phyloP scores from a whole-genome alignment of 306 rosid species.

The Trifolium dubium region DNA sequence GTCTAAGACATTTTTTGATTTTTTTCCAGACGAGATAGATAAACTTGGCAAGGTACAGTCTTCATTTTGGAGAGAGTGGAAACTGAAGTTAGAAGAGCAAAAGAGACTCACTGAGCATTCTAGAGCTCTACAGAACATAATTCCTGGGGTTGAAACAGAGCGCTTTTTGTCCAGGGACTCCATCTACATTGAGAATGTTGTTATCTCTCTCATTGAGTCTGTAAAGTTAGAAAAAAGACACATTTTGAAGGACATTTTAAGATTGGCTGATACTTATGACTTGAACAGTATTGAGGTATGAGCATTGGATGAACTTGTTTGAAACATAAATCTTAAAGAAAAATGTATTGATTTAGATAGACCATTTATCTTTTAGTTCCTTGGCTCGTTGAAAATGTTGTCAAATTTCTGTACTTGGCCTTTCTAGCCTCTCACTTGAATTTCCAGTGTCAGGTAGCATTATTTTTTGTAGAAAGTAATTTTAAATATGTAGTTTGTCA shows the following conservation, averaged over 20 bases:
- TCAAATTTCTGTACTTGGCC: conserved; percentile 22
- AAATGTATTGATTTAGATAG: neutral
- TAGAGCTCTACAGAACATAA: conserved; percentile 73
- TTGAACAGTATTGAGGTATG: conserved; percentile 78
- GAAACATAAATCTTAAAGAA: conserved; percentile 26
- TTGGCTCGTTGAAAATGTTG: conserved; percentile 23
- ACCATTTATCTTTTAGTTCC: conserved; percentile 30
- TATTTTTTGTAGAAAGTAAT: conserved; percentile 22
- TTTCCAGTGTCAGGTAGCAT: conserved; percentile 31
- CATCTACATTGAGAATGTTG: conserved; percentile 67
- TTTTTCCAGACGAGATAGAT: conserved; percentile 67
- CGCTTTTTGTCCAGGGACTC: conserved; percentile 86
- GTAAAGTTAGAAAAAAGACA: conserved; percentile 74
- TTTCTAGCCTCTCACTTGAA: conserved; percentile 18
- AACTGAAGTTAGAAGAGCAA: conserved; percentile 85
- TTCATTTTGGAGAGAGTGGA: conserved; percentile 98
- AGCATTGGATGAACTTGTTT: conserved; percentile 35
- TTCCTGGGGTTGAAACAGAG: conserved; percentile 89
- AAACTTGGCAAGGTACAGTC: conserved; percentile 82
- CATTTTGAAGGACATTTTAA: conserved; percentile 76
- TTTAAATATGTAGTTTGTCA: conserved; percentile 28
- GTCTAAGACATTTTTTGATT: conserved; percentile 12
- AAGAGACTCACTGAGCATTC: conserved; percentile 81
- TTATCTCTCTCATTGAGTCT: conserved; percentile 79
- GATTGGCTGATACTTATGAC: conserved; percentile 76